Conservation (phyloP, 2,329 filamentous ascomycete genomes). For the Biscogniauxia mediterranea region DNA sequence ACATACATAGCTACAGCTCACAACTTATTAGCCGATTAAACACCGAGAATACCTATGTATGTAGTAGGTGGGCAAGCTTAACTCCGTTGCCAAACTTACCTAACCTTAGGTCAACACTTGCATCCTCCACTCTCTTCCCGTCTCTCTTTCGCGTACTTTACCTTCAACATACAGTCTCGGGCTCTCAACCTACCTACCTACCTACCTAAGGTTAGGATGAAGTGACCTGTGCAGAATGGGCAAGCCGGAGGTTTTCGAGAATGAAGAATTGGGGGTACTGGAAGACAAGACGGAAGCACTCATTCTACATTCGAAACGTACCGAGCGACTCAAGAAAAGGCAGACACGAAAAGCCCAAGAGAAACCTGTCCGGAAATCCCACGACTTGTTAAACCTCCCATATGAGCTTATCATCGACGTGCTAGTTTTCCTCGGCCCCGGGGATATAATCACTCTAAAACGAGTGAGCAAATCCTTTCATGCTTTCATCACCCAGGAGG, state of each 20-base stretch:
- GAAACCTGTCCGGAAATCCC: slow-evolving; percentile 26
- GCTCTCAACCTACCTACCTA: no score
- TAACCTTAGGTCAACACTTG: no score
- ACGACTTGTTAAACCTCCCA: slow-evolving; percentile 46
- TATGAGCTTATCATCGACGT: slow-evolving; percentile 51
- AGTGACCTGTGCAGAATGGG: no score
- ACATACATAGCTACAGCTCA: no score
- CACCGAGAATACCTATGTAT: no score
- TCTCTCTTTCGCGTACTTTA: no score
- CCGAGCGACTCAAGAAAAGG: slow-evolving; percentile 45
- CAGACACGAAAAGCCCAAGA: slow-evolving; percentile 40
- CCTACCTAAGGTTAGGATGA: no score
- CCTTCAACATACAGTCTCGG: no score
- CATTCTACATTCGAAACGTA: slow-evolving; percentile 50
- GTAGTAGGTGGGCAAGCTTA: no score
- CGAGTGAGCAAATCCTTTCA: slow-evolving; percentile 42
- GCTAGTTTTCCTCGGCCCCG: slow-evolving; percentile 45
- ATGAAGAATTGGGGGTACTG: slow-evolving; percentile 48
- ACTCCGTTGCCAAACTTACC: no score
- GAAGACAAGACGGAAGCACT: slow-evolving; percentile 44
- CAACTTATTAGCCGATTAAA: no score
- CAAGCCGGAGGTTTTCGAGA: slow-evolving; percentile 16
- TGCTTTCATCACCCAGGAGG: slow-evolving; percentile 44
- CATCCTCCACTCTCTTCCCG: no score
- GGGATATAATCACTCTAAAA: slow-evolving; percentile 48